Base-by-base conservation (phyloP, 2,329 filamentous ascomycete species). In the Exophiala aquamarina region DNA sequence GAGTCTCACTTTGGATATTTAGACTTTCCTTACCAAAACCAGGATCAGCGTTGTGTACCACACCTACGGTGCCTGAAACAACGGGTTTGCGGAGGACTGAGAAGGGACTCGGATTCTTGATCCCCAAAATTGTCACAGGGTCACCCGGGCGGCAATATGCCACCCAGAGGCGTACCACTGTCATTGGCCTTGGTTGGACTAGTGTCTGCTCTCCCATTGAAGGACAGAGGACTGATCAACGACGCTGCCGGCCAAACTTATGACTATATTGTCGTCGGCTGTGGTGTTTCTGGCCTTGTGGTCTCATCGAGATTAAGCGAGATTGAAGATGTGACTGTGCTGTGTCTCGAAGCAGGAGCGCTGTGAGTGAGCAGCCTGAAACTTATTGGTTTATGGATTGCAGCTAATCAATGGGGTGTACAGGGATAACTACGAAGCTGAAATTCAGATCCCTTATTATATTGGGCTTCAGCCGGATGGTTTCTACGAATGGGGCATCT, bases 181-280 rank as follows among this genome's bases (percentile, higher is more conserved):
- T 6, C 11, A 11, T 26, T 26, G 11, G 6, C 23, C 6, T 26
- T 26, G 11, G 6, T 26, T 11, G 23, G 23, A 26, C 23, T 26
- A 11, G 6, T 20, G 19, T 13, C n/a, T 36, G 32, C 41, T 20
- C 4, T 6, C 10, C 41, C 41, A 6, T 18, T 44, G 10, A 28
- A 11, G 11, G 18, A 10, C 15, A 10, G 41, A 28, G 18, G 13
- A 10, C 19, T 44, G 13, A 37, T 44, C 10, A 37, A 37, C 19
- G 20, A 44, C 37, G 41, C 41, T 8, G 41, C 32, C 3, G 41
- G 41, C 7, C 41, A 38, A 14, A 36, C 47, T 1, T 61, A 51
- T 43, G 63, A 66, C 51, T 66, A 66, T 52, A 47, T 67, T 15
- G 58, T 66, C 31, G 61, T 60, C 17, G 63, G 63, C 7, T 61